Percentiles rank a stretch among this genome's conserved stretches.
These are phyloP conservation scores for Polygonum maritimum DNA, from an alignment of 148 eudicot species.

Conservation along the genomic window DNA sequence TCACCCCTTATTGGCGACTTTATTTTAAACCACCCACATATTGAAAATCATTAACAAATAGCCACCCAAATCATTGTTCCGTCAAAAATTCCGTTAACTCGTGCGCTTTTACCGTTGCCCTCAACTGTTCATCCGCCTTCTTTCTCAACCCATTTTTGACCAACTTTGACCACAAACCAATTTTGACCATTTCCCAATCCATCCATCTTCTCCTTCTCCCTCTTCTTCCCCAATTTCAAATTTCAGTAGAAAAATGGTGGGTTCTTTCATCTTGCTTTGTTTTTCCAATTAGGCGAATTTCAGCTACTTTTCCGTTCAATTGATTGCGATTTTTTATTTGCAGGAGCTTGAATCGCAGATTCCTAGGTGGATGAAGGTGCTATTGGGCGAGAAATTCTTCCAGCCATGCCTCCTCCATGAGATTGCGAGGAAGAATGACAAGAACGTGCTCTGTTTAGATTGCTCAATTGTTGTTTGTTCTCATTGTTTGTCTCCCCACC, in stretches of 20 bases:
- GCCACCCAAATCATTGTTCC: no score
- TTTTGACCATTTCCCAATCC: neutral
- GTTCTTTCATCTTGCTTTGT: neutral
- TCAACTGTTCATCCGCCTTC: no score
- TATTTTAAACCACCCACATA: no score
- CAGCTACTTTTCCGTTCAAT: neutral
- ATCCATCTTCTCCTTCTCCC: neutral
- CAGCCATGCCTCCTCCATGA: conserved; percentile 43
- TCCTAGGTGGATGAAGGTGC: conserved; percentile 36
- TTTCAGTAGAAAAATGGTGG: neutral
- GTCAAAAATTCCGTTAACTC: no score
- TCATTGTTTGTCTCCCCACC: conserved; percentile 30
- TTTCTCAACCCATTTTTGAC: no score
- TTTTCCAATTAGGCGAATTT: neutral
- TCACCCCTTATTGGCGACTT: no score
- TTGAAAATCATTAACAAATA: no score
- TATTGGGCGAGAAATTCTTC: conserved; percentile 37
- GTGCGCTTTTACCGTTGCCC: no score
- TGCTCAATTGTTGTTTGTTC: conserved; percentile 37
- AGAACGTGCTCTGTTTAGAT: conserved; percentile 48
- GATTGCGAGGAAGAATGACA: conserved; percentile 38
- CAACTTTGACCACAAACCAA: no score
- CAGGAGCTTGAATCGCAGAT: neutral
- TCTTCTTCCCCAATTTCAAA: neutral
- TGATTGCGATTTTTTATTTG: neutral